Evolutionary conservation across 2,329 filamentous ascomycete species (phyloP), one percentile per base, ranked within the genome.

Genomic region (Neopestalotiopsis sp.): DNA sequence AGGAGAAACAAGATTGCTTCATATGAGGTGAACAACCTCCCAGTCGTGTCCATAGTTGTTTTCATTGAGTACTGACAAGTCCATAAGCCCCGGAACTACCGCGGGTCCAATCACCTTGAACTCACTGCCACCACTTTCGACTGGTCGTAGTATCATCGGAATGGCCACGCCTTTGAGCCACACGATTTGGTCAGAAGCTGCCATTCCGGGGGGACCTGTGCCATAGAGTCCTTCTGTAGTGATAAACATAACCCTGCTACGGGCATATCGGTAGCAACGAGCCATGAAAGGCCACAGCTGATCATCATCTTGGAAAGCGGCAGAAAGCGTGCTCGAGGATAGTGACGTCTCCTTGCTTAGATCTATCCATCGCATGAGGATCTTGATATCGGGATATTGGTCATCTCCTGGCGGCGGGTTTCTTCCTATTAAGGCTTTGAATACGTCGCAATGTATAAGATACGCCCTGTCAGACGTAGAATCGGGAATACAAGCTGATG

Each of bases 81-180:
- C 60, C 60, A 40, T 40, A 10, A 63, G 4, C 10, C 2, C 38
- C 1, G 20, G 28, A 38, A 63, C n/a, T 9, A 63, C 14, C 4
- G 60, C 60, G n/a, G 38, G 60, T 3, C 60, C 60, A 6, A 63
- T 14, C 14, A 63, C 60, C n/a, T n/a, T 17, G 17, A 42, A 63
- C 7, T 30, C 34, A 38, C n/a, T 28, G 6, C n/a, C 13, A 3
- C 10, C 12, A 5, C 40, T 14, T 17, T 40, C 3, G 12, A 7
- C 38, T 3, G 60, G 12, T 1, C 38, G 60, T 28, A 63, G 1
- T 1, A 63, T 5, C 60, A 63, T 63, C 14, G 60, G 60, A 4
- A 63, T 24, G 10, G 38, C 30, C 12, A 63, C 60, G 57, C 57
- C 57, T 28, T n/a, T 42, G 10, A 63, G n/a, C 4, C 32, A 30